Percentiles rank a stretch among this genome's conserved stretches.
Evolutionary conservation across 495 filamentous ascomycete genomes (phyloP).

Genomic region (Usnea hakonensis): DNA sequence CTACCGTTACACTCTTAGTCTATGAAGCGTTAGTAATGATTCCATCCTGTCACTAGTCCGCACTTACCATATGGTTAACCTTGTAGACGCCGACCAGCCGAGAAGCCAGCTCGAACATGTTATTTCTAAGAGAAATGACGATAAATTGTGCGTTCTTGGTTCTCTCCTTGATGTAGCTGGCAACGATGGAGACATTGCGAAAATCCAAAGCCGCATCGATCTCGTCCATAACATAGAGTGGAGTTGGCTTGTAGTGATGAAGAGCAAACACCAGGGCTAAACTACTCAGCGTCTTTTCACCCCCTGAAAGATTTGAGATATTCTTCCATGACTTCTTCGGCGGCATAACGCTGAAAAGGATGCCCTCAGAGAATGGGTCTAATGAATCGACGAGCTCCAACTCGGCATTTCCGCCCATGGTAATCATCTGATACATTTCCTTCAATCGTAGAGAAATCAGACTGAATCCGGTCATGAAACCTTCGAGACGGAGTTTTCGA

Average conservation of each 20-base stretch:
- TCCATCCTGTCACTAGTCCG: neutral
- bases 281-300: constrained; percentile 93
- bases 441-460: constrained; percentile 92
- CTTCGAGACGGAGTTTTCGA: constrained; percentile 78
- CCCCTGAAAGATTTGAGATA: constrained; percentile 86
- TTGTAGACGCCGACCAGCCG: constrained; percentile 95
- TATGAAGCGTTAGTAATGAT: constrained; percentile 19
- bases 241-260: constrained; percentile 97
- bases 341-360: constrained; percentile 95
- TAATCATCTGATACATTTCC: constrained; percentile 99
- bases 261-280: constrained; percentile 93
- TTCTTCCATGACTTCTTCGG: constrained; percentile 99
- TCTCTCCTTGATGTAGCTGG: constrained; percentile 95
- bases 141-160: constrained; percentile 99
- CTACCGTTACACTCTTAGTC: constrained; percentile 93
- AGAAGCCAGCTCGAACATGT: constrained; percentile 98
- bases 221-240: constrained; percentile 98
- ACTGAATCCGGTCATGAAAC: constrained; percentile 97
- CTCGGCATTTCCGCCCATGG: constrained; percentile 98
- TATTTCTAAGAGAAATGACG: constrained; percentile 94
- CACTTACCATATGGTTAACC: constrained; percentile 88
- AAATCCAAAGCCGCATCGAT: constrained; percentile 98
- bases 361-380: constrained; percentile 95
- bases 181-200: constrained; percentile 95
- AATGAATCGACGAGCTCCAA: constrained; percentile 91